A percentile compares a stretch with the other conserved stretches of the same genome.
Conservation (phyloP, 495 filamentous ascomycete genomes). For the Pseudomonodictys pantanalensis region DNA sequence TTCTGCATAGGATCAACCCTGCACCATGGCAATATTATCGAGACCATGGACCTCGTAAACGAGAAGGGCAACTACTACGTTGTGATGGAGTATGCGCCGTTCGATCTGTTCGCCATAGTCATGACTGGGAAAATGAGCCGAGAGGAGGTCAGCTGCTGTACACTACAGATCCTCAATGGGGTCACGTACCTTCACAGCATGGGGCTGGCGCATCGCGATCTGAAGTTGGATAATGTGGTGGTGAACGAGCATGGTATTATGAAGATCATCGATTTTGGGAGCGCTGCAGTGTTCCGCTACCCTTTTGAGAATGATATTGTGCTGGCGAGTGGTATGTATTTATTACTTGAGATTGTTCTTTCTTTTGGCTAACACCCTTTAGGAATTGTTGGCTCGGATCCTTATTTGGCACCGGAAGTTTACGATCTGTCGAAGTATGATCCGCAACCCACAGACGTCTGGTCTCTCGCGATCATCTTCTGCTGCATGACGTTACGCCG, state of each 20-base stretch:
- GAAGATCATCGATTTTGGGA: slow-evolving; percentile 99
- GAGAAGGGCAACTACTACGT: slow-evolving; percentile 97
- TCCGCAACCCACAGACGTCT: slow-evolving; percentile 89
- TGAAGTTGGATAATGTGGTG: slow-evolving; percentile 98
- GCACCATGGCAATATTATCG: slow-evolving; percentile 97
- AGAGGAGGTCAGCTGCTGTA: slow-evolving; percentile 85
- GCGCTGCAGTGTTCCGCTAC: slow-evolving; percentile 93
- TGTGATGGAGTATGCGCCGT: slow-evolving; percentile 99
- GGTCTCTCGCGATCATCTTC: slow-evolving; percentile 98
- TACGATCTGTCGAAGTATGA: slow-evolving; percentile 95
- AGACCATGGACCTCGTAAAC: slow-evolving; percentile 94
- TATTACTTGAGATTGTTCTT: background rate
- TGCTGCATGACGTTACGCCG: slow-evolving; percentile 96
- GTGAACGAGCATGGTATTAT: slow-evolving; percentile 97
- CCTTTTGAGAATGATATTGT: slow-evolving; percentile 94
- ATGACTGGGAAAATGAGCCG: slow-evolving; percentile 99
- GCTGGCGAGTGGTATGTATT: slow-evolving; percentile 73
- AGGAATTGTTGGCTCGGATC: slow-evolving; percentile 98
- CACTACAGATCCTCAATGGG: slow-evolving; percentile 90
- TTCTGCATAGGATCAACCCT: slow-evolving; percentile 97
- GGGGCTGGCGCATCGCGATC: slow-evolving; percentile 91
- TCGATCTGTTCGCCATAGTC: slow-evolving; percentile 93
- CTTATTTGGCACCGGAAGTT: slow-evolving; percentile 94
- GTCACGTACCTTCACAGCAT: slow-evolving; percentile 98
- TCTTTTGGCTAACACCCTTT: slow-evolving; percentile 18